phyloP scores from a whole-genome alignment of 2,329 filamentous ascomycete genomes.

The Calonectria hawksworthii region DNA sequence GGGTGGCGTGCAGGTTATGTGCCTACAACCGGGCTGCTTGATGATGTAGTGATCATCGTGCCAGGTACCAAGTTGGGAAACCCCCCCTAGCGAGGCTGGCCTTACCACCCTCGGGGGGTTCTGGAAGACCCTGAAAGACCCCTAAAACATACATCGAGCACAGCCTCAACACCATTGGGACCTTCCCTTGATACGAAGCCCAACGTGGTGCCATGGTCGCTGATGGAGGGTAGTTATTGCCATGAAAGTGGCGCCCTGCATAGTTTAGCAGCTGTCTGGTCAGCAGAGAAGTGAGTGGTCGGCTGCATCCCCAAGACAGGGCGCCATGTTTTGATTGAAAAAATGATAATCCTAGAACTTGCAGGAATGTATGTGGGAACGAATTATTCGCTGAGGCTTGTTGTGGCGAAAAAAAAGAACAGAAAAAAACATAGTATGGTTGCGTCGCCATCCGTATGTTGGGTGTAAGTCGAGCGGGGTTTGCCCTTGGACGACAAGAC shows the following conservation, averaged over 20 bases:
- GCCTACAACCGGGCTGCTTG: slow-evolving; percentile 11
- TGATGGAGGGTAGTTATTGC: not conserved
- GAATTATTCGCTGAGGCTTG: not conserved
- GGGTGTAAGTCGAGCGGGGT: not conserved
- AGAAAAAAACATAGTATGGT: not conserved
- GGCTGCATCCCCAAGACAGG: not conserved
- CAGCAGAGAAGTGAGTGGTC: not conserved
- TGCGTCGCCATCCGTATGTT: not conserved
- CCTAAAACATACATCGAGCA: slow-evolving; percentile 28
- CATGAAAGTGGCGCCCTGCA: not conserved
- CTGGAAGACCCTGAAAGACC: slow-evolving; percentile 28
- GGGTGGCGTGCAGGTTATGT: slow-evolving; percentile 13
- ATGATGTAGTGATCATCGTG: slow-evolving; percentile 29
- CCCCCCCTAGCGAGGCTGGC: slow-evolving; percentile 15
- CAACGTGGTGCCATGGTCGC: not conserved
- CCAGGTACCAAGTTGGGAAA: slow-evolving; percentile 21
- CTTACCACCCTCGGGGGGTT: slow-evolving; percentile 11
- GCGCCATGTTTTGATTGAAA: not conserved
- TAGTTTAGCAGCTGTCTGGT: not conserved
- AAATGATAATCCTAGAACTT: not conserved
- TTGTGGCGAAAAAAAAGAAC: not conserved
- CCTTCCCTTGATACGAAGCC: slow-evolving; percentile 16
- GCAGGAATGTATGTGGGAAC: not conserved
- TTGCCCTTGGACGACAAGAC: not conserved
- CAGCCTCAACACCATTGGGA: slow-evolving; percentile 28